Base-by-base conservation (phyloP, 371 early-diverging fungal genomes). In the Mucor mucedo region DNA sequence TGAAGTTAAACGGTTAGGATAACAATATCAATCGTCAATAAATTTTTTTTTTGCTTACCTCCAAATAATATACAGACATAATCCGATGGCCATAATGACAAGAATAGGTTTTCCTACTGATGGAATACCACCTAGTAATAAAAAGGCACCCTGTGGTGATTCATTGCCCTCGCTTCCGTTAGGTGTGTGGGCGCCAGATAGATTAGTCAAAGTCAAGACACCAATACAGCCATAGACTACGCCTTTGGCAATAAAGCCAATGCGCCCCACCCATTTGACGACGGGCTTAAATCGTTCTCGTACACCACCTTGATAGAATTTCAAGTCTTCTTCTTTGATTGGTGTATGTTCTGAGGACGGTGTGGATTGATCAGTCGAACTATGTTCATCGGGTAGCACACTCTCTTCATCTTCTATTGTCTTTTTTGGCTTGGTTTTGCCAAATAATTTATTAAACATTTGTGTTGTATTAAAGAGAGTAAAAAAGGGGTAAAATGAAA, bases 201-300 rank as follows among this genome's bases (percentile, higher is more conserved):
- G 69, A 64, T 76, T 78, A 1, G 77, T 76, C 27, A 72, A 64
- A 4, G 76, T 77, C 32, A 81, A 61, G 0, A 76, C 79, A 35
- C 82, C 79, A 50, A 81, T 81, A 52, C 77, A 72, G 2, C 79
- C 82, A 53, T 81, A 81, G 2, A 81, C 82, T 29, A 81, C 58
- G 9, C 73, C 82, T 66, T 81, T 81, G 4, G 79, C 79, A 27
- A 75, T 66, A 41, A 81, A 81, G 2, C 82, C 82, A 16, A 74
- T 42, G 52, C 71, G 55, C 9, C 77, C 77, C 30, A 77, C 42
- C 71, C 71, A 71, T 38, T 66, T 71, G 3, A 71, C 49, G 38
- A 39, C 21, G 6, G 28, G 13, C 13, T 39, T 38, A 16, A 67
- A 38, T 16, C 56, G 52, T 21, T 60, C 48, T 44, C 61, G 52